Base-by-base conservation (phyloP, 2,329 filamentous ascomycete species). In the Colletotrichum sojae region DNA sequence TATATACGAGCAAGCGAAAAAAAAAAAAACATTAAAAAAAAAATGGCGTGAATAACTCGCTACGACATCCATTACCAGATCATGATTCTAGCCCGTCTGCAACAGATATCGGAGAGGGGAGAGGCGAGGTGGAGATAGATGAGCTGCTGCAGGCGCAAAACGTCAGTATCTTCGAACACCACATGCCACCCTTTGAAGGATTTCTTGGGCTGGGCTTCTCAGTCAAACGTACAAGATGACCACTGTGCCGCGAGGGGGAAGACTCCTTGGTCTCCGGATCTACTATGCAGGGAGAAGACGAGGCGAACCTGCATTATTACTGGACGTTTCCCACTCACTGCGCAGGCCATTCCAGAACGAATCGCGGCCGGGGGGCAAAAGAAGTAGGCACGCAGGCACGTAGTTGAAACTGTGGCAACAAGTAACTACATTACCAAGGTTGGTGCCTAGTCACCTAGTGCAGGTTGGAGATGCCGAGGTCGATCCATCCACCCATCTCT, bases 161-260 rank as follows among this genome's bases (percentile, higher is more conserved):
- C 55, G 18, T 31, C 56, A 59, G 18, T 13, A 31, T 51, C 31
- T 18, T 60, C 57, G 45, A 25, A 59, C n/a, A 36, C n/a, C 45
- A 59, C 15, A 36, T 36, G 22, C 45, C n/a, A 16, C 55, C 36
- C 22, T 10, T 40, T 16, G 12, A 25, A 49, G 56, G 27, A 59
- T 20, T 22, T 43, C 43, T 27, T 8, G 39, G 39, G 25, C 27
- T 5, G 25, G 22, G 22, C 25, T 54, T 43, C 6, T 31, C 36
- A 52, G 59, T 57, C 46, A 46, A 63, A 60, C 52, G 51, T 48
- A 48, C 46, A 25, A 68, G 53, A 64, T 58, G 53, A 58, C 60
- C 39, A 53, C 31, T 51, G 55, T n/a, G 22, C 22, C 22, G 22
- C 22, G 39, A 57, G 31, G 53, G 36, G 49, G 52, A 13, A n/a